Base-by-base conservation (phyloP, 1,284 basidiomycete genomes). In the Peniophora sp. region DNA sequence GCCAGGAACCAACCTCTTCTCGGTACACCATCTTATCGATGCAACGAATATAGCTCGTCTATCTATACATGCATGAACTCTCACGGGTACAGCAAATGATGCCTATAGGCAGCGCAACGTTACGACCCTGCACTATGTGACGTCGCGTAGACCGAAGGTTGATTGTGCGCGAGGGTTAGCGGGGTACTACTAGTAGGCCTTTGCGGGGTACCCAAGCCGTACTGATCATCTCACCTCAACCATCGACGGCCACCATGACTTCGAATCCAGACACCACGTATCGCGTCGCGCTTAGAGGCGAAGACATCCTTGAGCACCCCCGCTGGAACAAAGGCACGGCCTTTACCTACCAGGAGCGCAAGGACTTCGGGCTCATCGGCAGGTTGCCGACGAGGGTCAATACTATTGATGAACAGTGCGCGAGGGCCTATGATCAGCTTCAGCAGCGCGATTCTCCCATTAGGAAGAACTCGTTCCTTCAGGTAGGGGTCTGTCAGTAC, bases 301-400 rank as follows among this genome's bases (percentile, higher is more conserved):
- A 79, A 0, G 72, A 70, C 0, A 64, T 90, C 39, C 71, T 90
- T n/a, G 77, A 75, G 16, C 75, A 66, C 46, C 83, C 85, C 1
- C 71, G 77, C n/a, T 81, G 77, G 65, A 85, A 85, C 70, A 85
- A 85, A 64, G 81, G 88, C 20, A 87, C 81, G 2, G 89, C 79
- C 14, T 93, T 92, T 64, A 79, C 81, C 0, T 52, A 66, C 9
- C 62, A 74, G 20, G 89, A 92, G 64, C 76, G 90, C 48, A 75
- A 79, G 53, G 72, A 70, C 1, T 85, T 92, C 53, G 85, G 85
- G 3, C 72, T 94, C 2, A 78, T 77, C n/a, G 89, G 88, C 2
- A 80, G 89, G 36, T 70, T 95, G 2, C 92, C 91, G 1, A 81
- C 77, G 57, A 77, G 80, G 52, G 75, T 90, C 44, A 87, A 90